A percentile compares a stretch with the other conserved stretches of the same genome.
These are phyloP conservation scores for Phytophthora multivora DNA, from an alignment of 352 stramenopile genomes.

Conservation along the genomic window DNA sequence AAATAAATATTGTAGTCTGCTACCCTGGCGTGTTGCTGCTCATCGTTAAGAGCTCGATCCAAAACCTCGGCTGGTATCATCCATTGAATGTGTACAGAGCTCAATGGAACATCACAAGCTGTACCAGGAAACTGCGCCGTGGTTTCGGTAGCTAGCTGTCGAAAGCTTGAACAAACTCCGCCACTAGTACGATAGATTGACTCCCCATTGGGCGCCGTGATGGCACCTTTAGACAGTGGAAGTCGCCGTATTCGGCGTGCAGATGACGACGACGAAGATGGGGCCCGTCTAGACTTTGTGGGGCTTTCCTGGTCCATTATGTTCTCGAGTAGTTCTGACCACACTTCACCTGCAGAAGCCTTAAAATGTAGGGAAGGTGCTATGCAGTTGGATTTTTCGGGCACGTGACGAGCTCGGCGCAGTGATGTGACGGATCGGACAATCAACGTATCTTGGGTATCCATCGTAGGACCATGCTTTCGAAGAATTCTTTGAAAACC, in stretches of 20 bases:
- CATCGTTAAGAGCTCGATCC: not conserved
- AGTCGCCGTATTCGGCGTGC: slow-evolving; percentile 30
- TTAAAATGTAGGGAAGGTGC: slow-evolving; percentile 42
- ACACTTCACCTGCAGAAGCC: slow-evolving; percentile 23
- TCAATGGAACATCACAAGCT: slow-evolving; percentile 43
- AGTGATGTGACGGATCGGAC: slow-evolving; percentile 27
- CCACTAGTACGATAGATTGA: slow-evolving; percentile 6
- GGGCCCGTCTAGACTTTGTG: slow-evolving; percentile 10
- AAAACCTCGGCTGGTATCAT: slow-evolving; percentile 9
- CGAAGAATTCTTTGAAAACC: slow-evolving; percentile 25
- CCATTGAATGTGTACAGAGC: slow-evolving; percentile 41
- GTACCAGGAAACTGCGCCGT: slow-evolving; percentile 41
- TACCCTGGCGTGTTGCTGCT: not conserved
- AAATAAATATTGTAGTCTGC: slow-evolving; percentile 48
- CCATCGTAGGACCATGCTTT: slow-evolving; percentile 33
- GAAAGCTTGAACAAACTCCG: slow-evolving; percentile 24
- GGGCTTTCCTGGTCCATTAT: not conserved
- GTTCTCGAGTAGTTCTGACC: slow-evolving; percentile 18
- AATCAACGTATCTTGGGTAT: slow-evolving; percentile 14
- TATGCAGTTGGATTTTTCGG: slow-evolving; percentile 7
- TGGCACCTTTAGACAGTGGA: slow-evolving; percentile 3
- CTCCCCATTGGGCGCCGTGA: not conserved
- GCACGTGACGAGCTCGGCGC: not conserved
- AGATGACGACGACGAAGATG: slow-evolving; percentile 17
- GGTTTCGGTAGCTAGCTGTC: slow-evolving; percentile 16